Percentiles rank a stretch among this genome's conserved stretches.
Evolutionary conservation across 1,139 yeast species (phyloP).

Genomic region (Blastobotrys ciferrii): DNA sequence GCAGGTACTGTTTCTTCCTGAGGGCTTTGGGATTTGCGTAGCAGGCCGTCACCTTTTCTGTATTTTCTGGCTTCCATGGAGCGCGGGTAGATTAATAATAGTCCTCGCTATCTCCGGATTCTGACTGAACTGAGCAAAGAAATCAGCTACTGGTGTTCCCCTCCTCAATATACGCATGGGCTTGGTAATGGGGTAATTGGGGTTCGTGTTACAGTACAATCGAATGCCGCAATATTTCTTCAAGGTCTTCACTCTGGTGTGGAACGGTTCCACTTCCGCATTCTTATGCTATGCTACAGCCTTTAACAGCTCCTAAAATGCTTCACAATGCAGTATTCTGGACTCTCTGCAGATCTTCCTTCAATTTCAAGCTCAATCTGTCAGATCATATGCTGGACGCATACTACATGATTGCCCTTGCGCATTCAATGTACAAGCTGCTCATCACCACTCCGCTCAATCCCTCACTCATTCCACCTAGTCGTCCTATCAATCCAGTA

Average conservation of each 20-base stretch:
- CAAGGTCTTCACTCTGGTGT: not conserved
- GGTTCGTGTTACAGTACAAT: not conserved
- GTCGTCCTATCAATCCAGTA: too few relatives aligned
- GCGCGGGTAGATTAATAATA: not conserved
- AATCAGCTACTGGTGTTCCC: not conserved
- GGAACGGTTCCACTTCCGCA: not conserved
- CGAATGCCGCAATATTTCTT: slow-evolving; percentile 1
- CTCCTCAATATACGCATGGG: not conserved
- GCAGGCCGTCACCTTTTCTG: not conserved
- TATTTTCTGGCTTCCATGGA: not conserved
- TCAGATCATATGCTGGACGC: not conserved
- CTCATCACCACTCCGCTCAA: slow-evolving; percentile 1
- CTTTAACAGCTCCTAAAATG: not conserved
- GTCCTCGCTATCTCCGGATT: too few relatives aligned
- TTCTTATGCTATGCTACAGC: not conserved
- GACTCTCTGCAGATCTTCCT: not conserved
- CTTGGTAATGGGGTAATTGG: not conserved
- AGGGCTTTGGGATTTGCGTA: not conserved
- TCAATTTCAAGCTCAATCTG: not conserved
- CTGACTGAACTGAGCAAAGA: not conserved
- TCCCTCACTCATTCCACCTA: too few relatives aligned
- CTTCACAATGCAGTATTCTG: not conserved
- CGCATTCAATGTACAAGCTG: not conserved
- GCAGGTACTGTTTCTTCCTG: too few relatives aligned
- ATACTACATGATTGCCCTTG: not conserved